A percentile compares a stretch with the other conserved stretches of the same genome.
Evolutionary conservation across 1,284 basidiomycete species (phyloP).

Genomic region (Ganoderma lingzhi): DNA sequence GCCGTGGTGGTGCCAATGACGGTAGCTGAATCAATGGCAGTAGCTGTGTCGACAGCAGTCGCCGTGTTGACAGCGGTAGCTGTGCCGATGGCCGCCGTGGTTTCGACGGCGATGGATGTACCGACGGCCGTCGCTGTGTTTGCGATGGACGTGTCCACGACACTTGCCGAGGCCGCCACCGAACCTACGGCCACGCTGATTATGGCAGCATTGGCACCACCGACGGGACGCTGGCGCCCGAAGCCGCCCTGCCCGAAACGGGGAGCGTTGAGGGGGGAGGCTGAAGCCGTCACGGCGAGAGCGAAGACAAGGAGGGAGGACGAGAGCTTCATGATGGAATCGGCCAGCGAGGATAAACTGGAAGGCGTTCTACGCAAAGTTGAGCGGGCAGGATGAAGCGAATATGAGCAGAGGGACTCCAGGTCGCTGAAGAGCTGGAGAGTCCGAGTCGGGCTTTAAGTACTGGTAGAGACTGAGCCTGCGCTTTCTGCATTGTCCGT

Average conservation of each 20-base stretch:
- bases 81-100: slow-evolving; percentile 14
- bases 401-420: slow-evolving; percentile 25
- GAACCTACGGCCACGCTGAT: slow-evolving; percentile 48
- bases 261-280: slow-evolving; percentile 45
- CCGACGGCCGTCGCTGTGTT: slow-evolving; percentile 30
- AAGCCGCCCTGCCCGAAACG: slow-evolving; percentile 46
- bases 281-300: slow-evolving; percentile 46
- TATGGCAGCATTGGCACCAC: slow-evolving; percentile 33
- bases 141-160: slow-evolving; percentile 23
- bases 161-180: slow-evolving; percentile 2
- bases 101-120: slow-evolving; percentile 21
- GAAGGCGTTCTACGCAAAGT: slow-evolving; percentile 8
- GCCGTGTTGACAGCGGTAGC: slow-evolving; percentile 28
- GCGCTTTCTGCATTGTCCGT: not conserved
- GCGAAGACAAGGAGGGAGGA: slow-evolving; percentile 19
- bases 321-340: slow-evolving; percentile 37
- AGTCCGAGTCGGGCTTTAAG: not conserved
- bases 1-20: slow-evolving; percentile 13
- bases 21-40: slow-evolving; percentile 10
- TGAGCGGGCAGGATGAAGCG: not conserved
- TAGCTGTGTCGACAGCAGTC: slow-evolving; percentile 23
- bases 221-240: slow-evolving; percentile 35
- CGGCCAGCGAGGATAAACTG: not conserved
- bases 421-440: slow-evolving; percentile 20
- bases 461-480: not conserved